Conservation (phyloP, 75 land plant genomes). For the Ceratopteris richardii region DNA sequence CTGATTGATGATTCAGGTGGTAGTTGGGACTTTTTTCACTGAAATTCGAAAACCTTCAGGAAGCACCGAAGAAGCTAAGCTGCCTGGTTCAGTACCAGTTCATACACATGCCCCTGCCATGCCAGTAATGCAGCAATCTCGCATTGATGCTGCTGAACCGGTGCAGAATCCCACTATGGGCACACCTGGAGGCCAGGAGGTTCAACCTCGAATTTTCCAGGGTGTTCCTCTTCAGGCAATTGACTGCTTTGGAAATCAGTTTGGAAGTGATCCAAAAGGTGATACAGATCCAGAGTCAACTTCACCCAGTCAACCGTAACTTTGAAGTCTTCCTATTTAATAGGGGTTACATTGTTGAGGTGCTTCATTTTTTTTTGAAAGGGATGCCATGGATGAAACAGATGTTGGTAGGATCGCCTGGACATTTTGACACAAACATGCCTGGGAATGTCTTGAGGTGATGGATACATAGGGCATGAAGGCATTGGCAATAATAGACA, state of each 20-base stretch:
- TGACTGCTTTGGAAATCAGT: slow-evolving; percentile 1
- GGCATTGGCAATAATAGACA: no score
- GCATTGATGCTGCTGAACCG: neutral
- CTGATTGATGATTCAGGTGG: slow-evolving; percentile 19
- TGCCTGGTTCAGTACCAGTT: neutral
- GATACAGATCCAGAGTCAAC: slow-evolving; percentile 2
- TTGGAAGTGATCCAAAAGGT: neutral
- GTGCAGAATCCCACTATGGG: neutral
- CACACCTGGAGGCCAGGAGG: no score
- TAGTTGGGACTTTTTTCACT: slow-evolving; percentile 31
- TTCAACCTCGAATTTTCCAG: neutral
- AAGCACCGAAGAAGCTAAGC: neutral
- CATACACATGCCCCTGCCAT: neutral
- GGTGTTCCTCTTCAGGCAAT: neutral
- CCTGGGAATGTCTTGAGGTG: no score
- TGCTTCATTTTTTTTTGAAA: no score
- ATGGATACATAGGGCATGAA: no score
- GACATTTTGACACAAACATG: no score
- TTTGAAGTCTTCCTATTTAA: no score
- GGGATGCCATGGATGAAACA: no score
- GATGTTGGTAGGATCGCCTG: no score
- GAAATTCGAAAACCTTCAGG: slow-evolving; percentile 15
- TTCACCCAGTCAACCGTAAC: neutral
- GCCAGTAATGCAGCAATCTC: neutral
- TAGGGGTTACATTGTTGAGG: no score